Conservation (phyloP, 345 rosid species). For the Aquilaria malaccensis region DNA sequence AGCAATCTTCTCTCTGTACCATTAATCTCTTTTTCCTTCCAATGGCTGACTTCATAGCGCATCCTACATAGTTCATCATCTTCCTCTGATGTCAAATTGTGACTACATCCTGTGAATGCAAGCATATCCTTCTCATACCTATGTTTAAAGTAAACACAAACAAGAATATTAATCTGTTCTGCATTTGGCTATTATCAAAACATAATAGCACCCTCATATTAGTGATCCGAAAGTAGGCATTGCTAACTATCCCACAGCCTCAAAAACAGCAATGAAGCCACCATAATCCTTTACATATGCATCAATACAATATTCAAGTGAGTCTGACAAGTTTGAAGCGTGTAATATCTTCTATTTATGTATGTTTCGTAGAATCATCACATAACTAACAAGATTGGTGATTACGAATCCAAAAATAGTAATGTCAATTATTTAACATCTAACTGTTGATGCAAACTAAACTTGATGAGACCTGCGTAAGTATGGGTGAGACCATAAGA, state of each 20-base stretch:
- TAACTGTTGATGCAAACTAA: slow-evolving; percentile 3
- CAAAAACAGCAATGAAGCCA: no score
- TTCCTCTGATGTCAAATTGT: slow-evolving; percentile 72
- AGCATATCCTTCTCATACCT: slow-evolving; percentile 99
- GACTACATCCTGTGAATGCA: slow-evolving; percentile 98
- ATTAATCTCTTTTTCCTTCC: slow-evolving; percentile 95
- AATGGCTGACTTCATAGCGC: slow-evolving; percentile 80
- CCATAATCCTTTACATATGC: no score
- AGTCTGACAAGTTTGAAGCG: no score
- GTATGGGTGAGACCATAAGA: neutral
- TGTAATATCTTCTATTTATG: no score
- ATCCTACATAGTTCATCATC: slow-evolving; percentile 66
- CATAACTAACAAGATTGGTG: no score
- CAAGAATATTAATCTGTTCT: neutral
- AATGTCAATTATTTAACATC: neutral
- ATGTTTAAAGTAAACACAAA: slow-evolving; percentile 5
- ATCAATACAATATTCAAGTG: no score
- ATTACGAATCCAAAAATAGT: no score
- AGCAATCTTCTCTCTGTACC: slow-evolving; percentile 85
- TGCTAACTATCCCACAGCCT: no score
- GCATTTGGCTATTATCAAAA: neutral
- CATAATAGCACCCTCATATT: neutral
- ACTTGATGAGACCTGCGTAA: neutral
- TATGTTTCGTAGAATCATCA: no score
- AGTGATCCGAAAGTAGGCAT: no score